Evolutionary conservation across 208 protist genomes (phyloP).

Genomic region (Acanthamoeba culbertsoni): DNA sequence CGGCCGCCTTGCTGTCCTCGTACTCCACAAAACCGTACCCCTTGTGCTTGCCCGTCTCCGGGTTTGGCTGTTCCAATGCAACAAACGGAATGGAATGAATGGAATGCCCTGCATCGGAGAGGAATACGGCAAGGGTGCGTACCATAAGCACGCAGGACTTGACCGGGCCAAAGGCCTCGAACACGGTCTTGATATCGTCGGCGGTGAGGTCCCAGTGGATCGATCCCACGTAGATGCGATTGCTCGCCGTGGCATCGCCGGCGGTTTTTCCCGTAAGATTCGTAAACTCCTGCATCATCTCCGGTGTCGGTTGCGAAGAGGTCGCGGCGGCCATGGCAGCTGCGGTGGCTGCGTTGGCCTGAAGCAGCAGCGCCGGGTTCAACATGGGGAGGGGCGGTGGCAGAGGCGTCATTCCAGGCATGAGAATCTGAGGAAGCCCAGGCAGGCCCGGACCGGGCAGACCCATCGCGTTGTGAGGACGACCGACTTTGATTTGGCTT

Average conservation of each 20-base stretch:
- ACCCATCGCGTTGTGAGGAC: neutral
- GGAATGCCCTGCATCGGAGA: no score
- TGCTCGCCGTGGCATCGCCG: neutral
- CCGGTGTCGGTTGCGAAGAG: neutral
- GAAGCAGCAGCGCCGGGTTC: neutral
- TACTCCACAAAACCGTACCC: slow-evolving; percentile 59
- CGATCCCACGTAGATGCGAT: slow-evolving; percentile 59
- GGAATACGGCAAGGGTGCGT: neutral
- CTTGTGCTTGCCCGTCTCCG: slow-evolving; percentile 59
- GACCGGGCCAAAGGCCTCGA: slow-evolving; percentile 30
- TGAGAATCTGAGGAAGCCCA: neutral
- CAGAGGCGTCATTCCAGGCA: neutral
- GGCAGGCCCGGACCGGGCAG: neutral
- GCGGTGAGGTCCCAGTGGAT: slow-evolving; percentile 53
- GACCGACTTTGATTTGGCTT: slow-evolving; percentile 59
- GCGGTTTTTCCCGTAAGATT: neutral
- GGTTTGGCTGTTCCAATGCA: slow-evolving; percentile 32
- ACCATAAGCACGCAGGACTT: slow-evolving; percentile 55
- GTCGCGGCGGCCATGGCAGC: neutral
- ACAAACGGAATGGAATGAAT: no score
- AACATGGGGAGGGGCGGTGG: neutral
- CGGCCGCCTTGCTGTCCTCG: slow-evolving; percentile 15
- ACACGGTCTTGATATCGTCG: slow-evolving; percentile 5
- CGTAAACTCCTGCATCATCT: slow-evolving; percentile 23
- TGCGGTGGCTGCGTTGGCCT: neutral